Base-by-base conservation (phyloP, 1,284 basidiomycete species). In the Microbotryum intermedium region DNA sequence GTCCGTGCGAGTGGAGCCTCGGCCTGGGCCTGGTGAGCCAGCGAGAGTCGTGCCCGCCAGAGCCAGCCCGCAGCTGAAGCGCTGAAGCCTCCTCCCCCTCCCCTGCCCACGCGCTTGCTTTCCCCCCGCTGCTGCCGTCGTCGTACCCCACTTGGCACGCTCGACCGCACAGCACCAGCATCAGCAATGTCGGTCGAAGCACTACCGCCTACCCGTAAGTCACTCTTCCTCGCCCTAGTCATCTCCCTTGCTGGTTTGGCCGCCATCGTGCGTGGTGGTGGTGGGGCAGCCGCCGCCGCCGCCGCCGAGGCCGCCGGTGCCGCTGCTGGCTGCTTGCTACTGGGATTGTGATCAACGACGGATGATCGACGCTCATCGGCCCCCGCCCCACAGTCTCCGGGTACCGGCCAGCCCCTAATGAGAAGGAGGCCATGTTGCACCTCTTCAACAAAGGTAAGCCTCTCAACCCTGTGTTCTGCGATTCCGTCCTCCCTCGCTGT, bases 371-470 rank as follows among this genome's bases (percentile, higher is more conserved):
- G 25, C 50, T 30, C 50, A 30, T n/a, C 50, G 25, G n/a, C 10
- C 50, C 11, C 28, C 11, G 21, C 11, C 34, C 18, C 39, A 4
- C 59, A 68, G 66, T 68, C 46, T 3, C 53, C 11, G 53, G 44
- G 26, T 68, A 60, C 52, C 34, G 44, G 5, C 67, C 65, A 0
- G 13, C 53, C 0, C 26, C n/a, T 2, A 28, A 49, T 29, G 67
- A 68, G 50, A 55, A 60, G 39, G 45, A 64, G 16, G 65, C 60
- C 0, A 57, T 47, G 49, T 18, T 58, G 25, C 55, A 59, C 43
- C 39, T 65, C 13, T 68, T 68, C 47, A 43, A 61, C 23, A 58
- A 62, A 28, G 67, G 66, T 58, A 8, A 20, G 21, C n/a, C 43
- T 51, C 6, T 25, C 20, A 52, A 20, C 16, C 46, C 30, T 11